Evolutionary conservation across 768 basidiomycete genomes (phyloP), one percentile per base, ranked within the genome.

Genomic region (Hysterangium stoloniferum): DNA sequence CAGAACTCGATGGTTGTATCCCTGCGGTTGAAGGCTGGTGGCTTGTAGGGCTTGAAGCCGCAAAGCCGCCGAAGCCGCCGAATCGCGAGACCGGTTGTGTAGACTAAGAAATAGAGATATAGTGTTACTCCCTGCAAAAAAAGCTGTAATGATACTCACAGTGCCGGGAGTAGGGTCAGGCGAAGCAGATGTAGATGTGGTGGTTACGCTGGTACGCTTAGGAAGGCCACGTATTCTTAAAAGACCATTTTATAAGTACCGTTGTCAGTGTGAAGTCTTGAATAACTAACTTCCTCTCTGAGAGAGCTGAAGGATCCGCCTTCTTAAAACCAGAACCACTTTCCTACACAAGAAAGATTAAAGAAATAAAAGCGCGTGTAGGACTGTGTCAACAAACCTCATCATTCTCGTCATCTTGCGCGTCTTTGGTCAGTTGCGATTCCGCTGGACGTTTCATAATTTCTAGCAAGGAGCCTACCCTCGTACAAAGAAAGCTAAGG

Each of bases 361-460:
- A 22, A 24, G n/a, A 35, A 17, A 29, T 34, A 52, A 45, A 28
- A 31, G 22, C n/a, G n/a, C n/a, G 45, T 50, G n/a, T 19, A 37
- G 48, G n/a, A 20, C 42, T 41, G 31, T 31, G 15, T 12, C 24
- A 32, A 29, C 59, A 24, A 13, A 68, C 65, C 62, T 68, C 58
- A n/a, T 70, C 69, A 15, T 64, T 67, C 15, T 67, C 69, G 40
- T 71, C 70, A 22, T 69, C 71, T 17, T 44, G 60, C 24, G 66
- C 71, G 52, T 81, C 82, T 58, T 79, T 86, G 9, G 73, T 71
- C 29, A 90, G 60, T 58, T 90, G 83, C 54, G 67, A 76, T 45
- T 88, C 86, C 62, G 86, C 86, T 49, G 72, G 75, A 62, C 86
- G 77, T 66, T 89, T 89, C 83, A 87, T 51, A 9, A 17, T 51